Percentiles rank a stretch among this genome's conserved stretches.
These are phyloP conservation scores for Stentor coeruleus DNA, from an alignment of 73 alveolate genomes.

Conservation along the genomic window DNA sequence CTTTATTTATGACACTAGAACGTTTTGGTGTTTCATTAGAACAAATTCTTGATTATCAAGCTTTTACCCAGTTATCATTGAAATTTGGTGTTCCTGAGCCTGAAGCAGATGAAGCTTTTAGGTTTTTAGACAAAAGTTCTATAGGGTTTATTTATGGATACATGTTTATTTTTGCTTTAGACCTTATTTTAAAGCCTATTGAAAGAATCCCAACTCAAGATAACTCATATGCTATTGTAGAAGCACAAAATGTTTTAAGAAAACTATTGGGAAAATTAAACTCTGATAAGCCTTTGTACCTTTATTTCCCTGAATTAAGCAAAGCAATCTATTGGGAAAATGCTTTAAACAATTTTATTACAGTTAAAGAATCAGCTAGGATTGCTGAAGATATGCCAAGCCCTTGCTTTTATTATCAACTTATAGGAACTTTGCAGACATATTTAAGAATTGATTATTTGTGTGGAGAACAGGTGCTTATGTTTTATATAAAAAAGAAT, in stretches of 20 bases:
- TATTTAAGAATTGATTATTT: neutral
- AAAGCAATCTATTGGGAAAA: neutral
- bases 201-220: neutral
- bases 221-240: neutral
- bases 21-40: neutral
- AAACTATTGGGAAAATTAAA: neutral
- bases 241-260: neutral
- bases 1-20: neutral
- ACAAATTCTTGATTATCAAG: neutral
- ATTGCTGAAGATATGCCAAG: neutral
- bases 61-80: neutral
- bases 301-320: neutral
- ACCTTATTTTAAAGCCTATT: neutral
- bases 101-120: neutral
- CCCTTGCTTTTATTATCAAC: constrained; percentile 7
- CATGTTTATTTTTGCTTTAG: neutral
- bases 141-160: neutral
- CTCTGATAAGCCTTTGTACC: neutral
- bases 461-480: neutral
- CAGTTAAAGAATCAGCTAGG: neutral
- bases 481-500: neutral
- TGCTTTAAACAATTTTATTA: neutral
- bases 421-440: neutral
- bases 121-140: neutral
- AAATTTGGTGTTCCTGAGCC: neutral